Percentiles rank a stretch among this genome's conserved stretches.
Evolutionary conservation across 148 eudicot species (phyloP).

Genomic region (Nyssa sinensis): DNA sequence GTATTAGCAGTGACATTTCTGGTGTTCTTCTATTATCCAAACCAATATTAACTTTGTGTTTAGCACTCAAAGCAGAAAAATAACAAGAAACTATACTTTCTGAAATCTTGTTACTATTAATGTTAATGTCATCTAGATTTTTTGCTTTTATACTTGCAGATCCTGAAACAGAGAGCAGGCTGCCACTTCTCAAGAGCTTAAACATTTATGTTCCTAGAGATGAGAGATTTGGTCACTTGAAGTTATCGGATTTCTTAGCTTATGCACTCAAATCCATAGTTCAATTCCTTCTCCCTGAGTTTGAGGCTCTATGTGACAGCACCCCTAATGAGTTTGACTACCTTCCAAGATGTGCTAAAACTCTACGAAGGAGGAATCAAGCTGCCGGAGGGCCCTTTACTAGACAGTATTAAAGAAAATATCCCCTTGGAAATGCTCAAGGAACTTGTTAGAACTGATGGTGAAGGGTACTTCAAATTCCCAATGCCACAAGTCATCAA

Average conservation of each 20-base stretch:
- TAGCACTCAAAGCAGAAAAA: too few species aligned
- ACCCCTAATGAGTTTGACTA: constrained; percentile 46
- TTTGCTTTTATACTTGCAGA: constrained; percentile 29
- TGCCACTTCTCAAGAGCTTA: constrained; percentile 33
- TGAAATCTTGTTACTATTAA: too few species aligned
- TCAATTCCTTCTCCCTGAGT: constrained; percentile 38
- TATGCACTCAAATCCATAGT: constrained; percentile 37
- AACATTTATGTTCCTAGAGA: constrained; percentile 55
- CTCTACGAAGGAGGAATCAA: constrained; percentile 53
- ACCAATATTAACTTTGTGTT: too few species aligned
- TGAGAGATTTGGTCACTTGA: constrained; percentile 50
- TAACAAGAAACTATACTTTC: too few species aligned
- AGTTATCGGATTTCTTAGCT: constrained; percentile 47
- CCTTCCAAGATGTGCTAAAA: constrained; percentile 36
- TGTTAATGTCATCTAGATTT: too few species aligned
- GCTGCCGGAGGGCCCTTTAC: constrained; percentile 29
- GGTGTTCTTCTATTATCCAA: too few species aligned
- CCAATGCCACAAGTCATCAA: constrained; percentile 58
- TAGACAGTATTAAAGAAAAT: constrained; percentile 24
- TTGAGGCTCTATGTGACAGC: constrained; percentile 31
- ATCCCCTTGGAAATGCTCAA: constrained; percentile 56
- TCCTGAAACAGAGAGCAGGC: constrained; percentile 40
- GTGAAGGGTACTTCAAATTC: constrained; percentile 43
- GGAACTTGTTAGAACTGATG: constrained; percentile 50
- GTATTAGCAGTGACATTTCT: too few species aligned